Conservation (phyloP, 192 early-diverging fungal species). For the Coemansia sp. region DNA sequence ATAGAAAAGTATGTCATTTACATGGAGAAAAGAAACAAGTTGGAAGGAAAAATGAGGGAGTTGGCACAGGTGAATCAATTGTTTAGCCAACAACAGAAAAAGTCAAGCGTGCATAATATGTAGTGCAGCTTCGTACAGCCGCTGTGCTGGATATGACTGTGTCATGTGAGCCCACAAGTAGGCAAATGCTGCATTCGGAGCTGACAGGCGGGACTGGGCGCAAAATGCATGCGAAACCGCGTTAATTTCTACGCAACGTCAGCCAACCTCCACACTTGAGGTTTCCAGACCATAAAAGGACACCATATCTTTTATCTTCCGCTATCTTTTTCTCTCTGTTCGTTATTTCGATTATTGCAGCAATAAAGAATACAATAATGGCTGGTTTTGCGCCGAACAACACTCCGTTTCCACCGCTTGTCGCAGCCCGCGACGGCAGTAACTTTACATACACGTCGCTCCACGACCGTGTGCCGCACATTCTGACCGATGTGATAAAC, state of each 20-base stretch:
- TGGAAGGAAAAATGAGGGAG: constrained; percentile 1
- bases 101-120: not conserved
- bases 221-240: no score
- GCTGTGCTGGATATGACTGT: no score
- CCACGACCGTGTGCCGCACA: constrained; percentile 76
- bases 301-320: constrained; percentile 6
- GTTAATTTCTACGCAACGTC: no score
- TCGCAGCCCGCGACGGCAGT: constrained; percentile 59
- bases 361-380: constrained; percentile 10
- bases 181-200: no score
- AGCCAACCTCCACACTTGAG: no score
- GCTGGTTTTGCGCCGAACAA: constrained; percentile 46
- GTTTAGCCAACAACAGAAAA: not conserved
- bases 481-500: constrained; percentile 77
- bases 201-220: no score
- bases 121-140: not conserved
- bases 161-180: no score
- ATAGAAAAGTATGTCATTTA: not conserved
- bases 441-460: constrained; percentile 80
- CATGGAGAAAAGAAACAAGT: not conserved
- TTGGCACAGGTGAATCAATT: not conserved
- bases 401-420: constrained; percentile 62
- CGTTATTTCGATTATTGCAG: not conserved
- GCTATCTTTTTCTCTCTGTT: not conserved
- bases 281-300: no score